A percentile compares a stretch with the other conserved stretches of the same genome.
These are phyloP conservation scores for Eucalyptus victrix DNA, from an alignment of 345 rosid genomes.

Conservation along the genomic window DNA sequence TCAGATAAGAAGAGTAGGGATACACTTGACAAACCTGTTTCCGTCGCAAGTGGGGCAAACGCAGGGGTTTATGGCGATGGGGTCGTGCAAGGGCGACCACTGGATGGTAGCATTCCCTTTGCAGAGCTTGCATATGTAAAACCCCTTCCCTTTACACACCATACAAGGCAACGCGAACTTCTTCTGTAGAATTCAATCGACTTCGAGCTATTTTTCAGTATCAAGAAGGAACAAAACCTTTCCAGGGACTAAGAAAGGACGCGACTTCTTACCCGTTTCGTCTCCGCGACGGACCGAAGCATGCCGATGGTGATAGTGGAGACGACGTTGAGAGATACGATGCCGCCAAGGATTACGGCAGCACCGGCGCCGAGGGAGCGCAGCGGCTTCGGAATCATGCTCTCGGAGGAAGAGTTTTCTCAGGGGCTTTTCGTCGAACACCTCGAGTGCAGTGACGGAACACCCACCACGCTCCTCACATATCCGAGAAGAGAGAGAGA, in stretches of 20 bases:
- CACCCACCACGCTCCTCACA: background rate
- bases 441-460: background rate
- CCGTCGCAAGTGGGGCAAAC: slow-evolving; percentile 96
- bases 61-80: slow-evolving; percentile 63
- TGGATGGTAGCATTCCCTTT: slow-evolving; percentile 53
- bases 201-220: background rate
- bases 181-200: slow-evolving; percentile 11
- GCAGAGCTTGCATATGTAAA: slow-evolving; percentile 75
- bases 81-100: slow-evolving; percentile 85
- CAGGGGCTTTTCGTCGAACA: background rate
- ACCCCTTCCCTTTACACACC: slow-evolving; percentile 72
- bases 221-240: background rate
- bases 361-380: too few species aligned
- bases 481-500: background rate
- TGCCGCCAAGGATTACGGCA: too few species aligned
- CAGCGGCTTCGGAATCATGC: too few species aligned
- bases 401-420: too few species aligned
- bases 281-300: too few species aligned
- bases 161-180: slow-evolving; percentile 37
- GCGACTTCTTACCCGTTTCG: too few species aligned
- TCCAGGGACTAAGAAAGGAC: background rate
- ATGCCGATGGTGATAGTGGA: too few species aligned
- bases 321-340: too few species aligned
- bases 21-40: slow-evolving; percentile 34
- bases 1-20: too few species aligned